Conservation (phyloP, 208 protist genomes). For the Herpetomonas tarakana region DNA sequence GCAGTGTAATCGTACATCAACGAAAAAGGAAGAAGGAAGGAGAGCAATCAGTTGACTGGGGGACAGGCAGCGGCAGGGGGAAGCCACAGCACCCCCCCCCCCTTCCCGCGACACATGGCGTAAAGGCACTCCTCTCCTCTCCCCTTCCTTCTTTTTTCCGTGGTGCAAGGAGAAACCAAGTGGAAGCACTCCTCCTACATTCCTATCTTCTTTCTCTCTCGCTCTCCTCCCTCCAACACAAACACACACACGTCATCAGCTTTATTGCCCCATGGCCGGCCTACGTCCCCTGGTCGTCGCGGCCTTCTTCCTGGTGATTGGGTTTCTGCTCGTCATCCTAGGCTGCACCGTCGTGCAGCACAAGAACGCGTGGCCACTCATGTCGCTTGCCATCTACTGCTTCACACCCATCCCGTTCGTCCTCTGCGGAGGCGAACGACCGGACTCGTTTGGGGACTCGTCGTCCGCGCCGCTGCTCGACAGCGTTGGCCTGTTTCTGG, state of each 20-base stretch:
- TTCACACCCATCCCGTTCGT: constrained; percentile 59
- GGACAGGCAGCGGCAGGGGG: too few relatives aligned
- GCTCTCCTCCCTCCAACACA: too few relatives aligned
- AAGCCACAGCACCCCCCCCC: too few relatives aligned
- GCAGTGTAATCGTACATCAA: neutral
- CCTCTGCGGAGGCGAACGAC: constrained; percentile 28
- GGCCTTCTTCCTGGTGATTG: constrained; percentile 50
- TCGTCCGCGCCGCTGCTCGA: constrained; percentile 25
- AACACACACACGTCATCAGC: too few relatives aligned
- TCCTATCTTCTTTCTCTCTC: too few relatives aligned
- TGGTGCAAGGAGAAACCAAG: too few relatives aligned
- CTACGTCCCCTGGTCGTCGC: constrained; percentile 46
- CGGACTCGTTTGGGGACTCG: constrained; percentile 9
- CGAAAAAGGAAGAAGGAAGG: too few relatives aligned
- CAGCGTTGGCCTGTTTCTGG: constrained; percentile 53
- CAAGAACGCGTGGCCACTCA: constrained; percentile 49
- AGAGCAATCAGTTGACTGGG: too few relatives aligned
- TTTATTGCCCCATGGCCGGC: constrained; percentile 43
- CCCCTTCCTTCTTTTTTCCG: too few relatives aligned
- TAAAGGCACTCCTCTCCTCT: too few relatives aligned
- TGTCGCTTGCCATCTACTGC: constrained; percentile 50
- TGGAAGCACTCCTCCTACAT: too few relatives aligned
- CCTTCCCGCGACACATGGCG: too few relatives aligned
- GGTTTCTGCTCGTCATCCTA: constrained; percentile 53
- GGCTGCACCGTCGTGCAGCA: constrained; percentile 43